Base-by-base conservation (phyloP, 2,329 filamentous ascomycete genomes). In the Monosporascus sp. region DNA sequence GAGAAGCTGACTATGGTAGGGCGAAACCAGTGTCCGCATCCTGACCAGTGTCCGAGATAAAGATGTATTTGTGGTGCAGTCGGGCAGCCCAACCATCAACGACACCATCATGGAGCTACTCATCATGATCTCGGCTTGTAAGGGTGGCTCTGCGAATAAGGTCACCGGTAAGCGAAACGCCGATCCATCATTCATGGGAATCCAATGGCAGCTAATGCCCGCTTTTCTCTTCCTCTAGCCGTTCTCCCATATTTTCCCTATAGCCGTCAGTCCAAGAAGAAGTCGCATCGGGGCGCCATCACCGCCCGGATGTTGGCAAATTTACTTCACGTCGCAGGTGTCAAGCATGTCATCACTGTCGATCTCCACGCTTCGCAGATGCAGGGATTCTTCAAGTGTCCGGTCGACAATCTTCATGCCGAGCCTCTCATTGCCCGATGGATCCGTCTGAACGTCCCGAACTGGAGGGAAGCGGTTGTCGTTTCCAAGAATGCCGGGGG, bases 71-170 rank as follows among this genome's bases (percentile, higher is more conserved):
- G 93, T 99, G 69, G 88, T 99, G 56, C 94, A 99, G 77, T 97
- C 93, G 58, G 94, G 94, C 60, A 97, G 94, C 74, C 81, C 85
- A 68, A 90, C 88, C 75, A 96, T 97, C 80, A 99, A 99, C 72
- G 94, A 99, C 75, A 95, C 90, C 66, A 91, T 99, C 68, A 97
- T 99, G 91, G 94, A 99, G 79, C 82, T 99, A 68, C 82, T 99
- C 68, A 97, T 99, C 73, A 96, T 99, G 90, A 97, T 97, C 65
- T 94, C 90, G 60, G 94, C 94, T 62, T 99, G 94, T 81, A 97
- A 97, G 74, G 92, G 94, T 67, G 94, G 93, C 60, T 97, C 94
- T 51, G 90, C 94, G 58, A 96, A 92, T 77, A 96, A 94, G 66
- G 89, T 97, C 68, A 97, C 93, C 63, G 93, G 93, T 96, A 78